phyloP scores from a whole-genome alignment of 495 filamentous ascomycete genomes.

The Aspergillus campestris region DNA sequence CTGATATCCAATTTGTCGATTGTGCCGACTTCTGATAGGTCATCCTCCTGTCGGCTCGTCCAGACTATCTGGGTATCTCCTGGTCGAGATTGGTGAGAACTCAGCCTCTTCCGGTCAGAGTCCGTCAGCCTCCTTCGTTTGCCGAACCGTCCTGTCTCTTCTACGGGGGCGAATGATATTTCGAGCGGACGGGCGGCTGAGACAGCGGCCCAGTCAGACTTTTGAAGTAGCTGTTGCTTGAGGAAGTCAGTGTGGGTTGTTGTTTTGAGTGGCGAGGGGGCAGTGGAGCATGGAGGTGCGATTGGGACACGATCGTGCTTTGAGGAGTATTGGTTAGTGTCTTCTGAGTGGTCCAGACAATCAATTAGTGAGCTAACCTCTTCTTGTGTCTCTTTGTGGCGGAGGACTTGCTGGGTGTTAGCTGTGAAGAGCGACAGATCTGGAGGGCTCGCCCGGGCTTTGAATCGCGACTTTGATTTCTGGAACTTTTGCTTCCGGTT shows the following conservation, averaged over 20 bases:
- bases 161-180: slow-evolving; percentile 19
- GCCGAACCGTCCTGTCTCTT: slow-evolving; percentile 28
- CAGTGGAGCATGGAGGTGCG: background rate
- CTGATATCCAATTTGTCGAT: slow-evolving; percentile 17
- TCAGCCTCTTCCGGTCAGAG: slow-evolving; percentile 19
- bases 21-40: slow-evolving; percentile 4
- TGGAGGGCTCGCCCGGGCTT: slow-evolving; percentile 6
- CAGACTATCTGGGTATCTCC: background rate
- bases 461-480: slow-evolving; percentile 10
- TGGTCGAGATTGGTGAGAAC: background rate
- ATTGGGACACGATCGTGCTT: background rate
- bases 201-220: slow-evolving; percentile 29
- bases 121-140: slow-evolving; percentile 32
- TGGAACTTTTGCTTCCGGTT: slow-evolving; percentile 22
- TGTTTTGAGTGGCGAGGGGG: background rate
- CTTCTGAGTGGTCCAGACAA: background rate
- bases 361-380: too few species aligned
- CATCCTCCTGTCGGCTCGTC: background rate
- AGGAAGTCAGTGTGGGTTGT: slow-evolving; percentile 12
- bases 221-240: slow-evolving; percentile 27
- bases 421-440: too few species aligned
- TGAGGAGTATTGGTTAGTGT: background rate
- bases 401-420: too few species aligned
- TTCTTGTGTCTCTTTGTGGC: too few species aligned
- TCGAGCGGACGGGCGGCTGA: slow-evolving; percentile 25